Conservation (phyloP, 2,329 filamentous ascomycete species). For the Cercospora canescens region DNA sequence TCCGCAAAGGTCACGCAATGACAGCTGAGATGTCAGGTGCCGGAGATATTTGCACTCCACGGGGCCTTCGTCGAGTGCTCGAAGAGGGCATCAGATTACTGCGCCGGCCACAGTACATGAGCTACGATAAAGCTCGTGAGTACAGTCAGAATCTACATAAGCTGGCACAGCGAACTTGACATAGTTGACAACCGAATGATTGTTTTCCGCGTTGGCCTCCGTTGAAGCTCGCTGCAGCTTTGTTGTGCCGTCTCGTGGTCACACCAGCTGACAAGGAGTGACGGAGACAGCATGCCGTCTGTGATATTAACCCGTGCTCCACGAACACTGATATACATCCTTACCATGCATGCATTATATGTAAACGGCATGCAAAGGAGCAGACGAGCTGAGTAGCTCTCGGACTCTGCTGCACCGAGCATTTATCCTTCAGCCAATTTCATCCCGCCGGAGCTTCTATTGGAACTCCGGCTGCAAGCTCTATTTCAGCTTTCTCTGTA, state of each 20-base stretch:
- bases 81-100: conserved; percentile 25
- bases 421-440: neutral
- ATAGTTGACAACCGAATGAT: neutral
- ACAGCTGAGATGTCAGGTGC: conserved; percentile 23
- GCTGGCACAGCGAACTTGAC: neutral
- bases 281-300: neutral
- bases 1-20: conserved; percentile 22
- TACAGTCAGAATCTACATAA: neutral
- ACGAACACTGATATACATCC: neutral
- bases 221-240: neutral
- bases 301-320: neutral
- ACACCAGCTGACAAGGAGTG: neutral
- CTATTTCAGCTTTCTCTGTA: neutral
- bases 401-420: neutral
- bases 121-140: neutral
- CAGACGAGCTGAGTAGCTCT: neutral
- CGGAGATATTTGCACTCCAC: conserved; percentile 18
- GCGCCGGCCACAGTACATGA: conserved; percentile 11
- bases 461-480: neutral
- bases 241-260: neutral
- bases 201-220: neutral
- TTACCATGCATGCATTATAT: neutral
- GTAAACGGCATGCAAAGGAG: neutral
- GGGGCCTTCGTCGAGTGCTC: conserved; percentile 15
- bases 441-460: conserved; percentile 1